phyloP scores from a whole-genome alignment of 1,139 yeast genomes.

The Wickerhamiella infanticola region DNA sequence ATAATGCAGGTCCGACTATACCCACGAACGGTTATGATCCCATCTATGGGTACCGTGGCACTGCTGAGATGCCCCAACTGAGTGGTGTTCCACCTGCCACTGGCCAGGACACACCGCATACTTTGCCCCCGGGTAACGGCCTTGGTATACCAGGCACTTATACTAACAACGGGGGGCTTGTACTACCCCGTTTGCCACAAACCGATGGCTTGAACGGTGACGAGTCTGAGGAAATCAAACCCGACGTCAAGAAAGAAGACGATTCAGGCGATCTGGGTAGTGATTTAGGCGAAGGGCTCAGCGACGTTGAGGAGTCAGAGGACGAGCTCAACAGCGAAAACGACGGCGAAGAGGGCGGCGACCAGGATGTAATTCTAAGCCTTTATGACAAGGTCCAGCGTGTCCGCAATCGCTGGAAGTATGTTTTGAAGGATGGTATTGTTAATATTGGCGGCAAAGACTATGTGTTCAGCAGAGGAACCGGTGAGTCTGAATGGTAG shows the following conservation, averaged over 20 bases:
- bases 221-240: background rate
- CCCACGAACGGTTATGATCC: background rate
- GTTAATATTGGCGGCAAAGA: conserved; percentile 88
- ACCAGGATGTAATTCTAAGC: conserved; percentile 87
- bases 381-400: conserved; percentile 91
- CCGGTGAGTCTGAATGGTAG: conserved; percentile 93
- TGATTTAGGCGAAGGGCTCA: conserved; percentile 33
- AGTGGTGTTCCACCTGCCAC: conserved; percentile 1
- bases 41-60: conserved; percentile 3
- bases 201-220: conserved; percentile 22
- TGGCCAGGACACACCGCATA: background rate
- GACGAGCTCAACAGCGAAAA: conserved; percentile 36
- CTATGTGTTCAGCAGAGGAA: conserved; percentile 83
- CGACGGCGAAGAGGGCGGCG: conserved; percentile 41
- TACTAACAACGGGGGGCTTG: conserved; percentile 23
- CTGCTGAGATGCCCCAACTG: conserved; percentile 1
- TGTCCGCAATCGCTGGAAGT: conserved; percentile 96
- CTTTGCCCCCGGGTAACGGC: background rate
- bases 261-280: background rate
- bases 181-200: conserved; percentile 31
- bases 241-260: background rate
- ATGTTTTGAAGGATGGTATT: conserved; percentile 84
- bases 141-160: background rate
- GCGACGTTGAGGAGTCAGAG: conserved; percentile 45
- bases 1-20: conserved; percentile 17